Conservation (phyloP, 106 monocot genomes). For the Dactylorhiza incarnata region DNA sequence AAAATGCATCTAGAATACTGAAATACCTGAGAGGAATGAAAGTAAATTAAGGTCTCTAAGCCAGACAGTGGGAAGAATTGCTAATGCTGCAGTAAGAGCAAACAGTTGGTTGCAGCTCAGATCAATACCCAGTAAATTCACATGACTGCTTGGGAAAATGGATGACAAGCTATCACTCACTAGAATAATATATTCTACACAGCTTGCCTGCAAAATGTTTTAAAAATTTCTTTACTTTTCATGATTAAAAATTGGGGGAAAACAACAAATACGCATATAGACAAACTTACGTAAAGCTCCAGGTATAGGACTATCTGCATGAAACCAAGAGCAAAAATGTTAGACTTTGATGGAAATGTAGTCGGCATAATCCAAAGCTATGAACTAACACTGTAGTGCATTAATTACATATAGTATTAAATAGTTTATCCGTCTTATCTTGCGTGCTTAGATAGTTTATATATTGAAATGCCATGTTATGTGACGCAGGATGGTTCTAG, state of each 20-base stretch:
- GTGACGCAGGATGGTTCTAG: too few species aligned
- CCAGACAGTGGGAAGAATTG: slow-evolving; percentile 29
- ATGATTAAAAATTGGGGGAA: too few species aligned
- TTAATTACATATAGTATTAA: too few species aligned
- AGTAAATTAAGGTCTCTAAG: slow-evolving; percentile 35
- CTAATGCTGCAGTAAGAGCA: slow-evolving; percentile 30
- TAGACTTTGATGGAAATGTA: too few species aligned
- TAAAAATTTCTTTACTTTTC: background rate
- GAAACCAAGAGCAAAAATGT: slow-evolving; percentile 2
- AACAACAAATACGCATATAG: too few species aligned
- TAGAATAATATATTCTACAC: slow-evolving; percentile 58
- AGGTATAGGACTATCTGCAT: slow-evolving; percentile 51
- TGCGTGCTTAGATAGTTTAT: too few species aligned
- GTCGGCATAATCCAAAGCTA: too few species aligned
- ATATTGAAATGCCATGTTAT: too few species aligned
- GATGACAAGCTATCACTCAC: slow-evolving; percentile 50
- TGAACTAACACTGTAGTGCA: too few species aligned
- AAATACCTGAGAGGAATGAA: slow-evolving; percentile 55
- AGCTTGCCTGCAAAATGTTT: slow-evolving; percentile 26
- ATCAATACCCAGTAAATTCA: slow-evolving; percentile 18
- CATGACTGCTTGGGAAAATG: slow-evolving; percentile 29
- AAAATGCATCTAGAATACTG: background rate
- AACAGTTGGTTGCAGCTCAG: slow-evolving; percentile 40
- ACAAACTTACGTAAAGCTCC: slow-evolving; percentile 60
- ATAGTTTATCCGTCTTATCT: too few species aligned